Base-by-base conservation (phyloP, 2,329 filamentous ascomycete genomes). In the Fusarium austroafricanum region DNA sequence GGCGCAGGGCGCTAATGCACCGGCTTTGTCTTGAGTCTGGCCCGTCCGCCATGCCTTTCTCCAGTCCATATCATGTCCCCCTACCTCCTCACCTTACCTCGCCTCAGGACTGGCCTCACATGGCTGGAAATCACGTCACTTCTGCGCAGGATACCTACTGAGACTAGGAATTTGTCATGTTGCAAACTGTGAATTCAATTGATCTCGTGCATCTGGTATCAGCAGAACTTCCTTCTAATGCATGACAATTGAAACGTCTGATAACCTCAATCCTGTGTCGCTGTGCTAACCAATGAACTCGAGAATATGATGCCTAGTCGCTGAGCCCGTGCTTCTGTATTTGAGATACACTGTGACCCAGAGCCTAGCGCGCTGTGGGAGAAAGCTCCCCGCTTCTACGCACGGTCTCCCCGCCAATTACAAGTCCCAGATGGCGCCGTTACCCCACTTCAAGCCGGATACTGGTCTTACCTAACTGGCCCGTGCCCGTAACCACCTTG, bases 1-100 rank as follows among this genome's bases (percentile, higher is more conserved):
- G 29, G 55, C 44, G 57, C 61, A 55, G 54, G 45, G 37, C 61
- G 66, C 71, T 73, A 73, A 73, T 73, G 71, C 70, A 72, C 50
- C 50, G 69, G 63, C 56, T 66, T 66, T 60, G 55, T 57, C 64
- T 66, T 63, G 59, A 57, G 53, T 63, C 63, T 60, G 53, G 37
- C 43, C 66, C 47, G 67, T 31, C 29, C 29, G 29, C 26, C 26
- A 26, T 52, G 39, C 28, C 35, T 20, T 47, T 49, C 23, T 47
- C 15, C 10, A 35, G 35, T n/a, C n/a, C n/a, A n/a, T 54, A 39
- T 57, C 47, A 57, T 28, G 42, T 55, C 61, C 61, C 60, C 57
- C 10, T 29, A 29, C 9, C 10, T 29, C 4, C 10, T 29, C 28
- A 31, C 29, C 29, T 55, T 45, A 51, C 55, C 51, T 55, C 42